Evolutionary conservation across 2,329 filamentous ascomycete genomes (phyloP), one percentile per base, ranked within the genome.

Genomic region (Apiospora kogelbergensis): DNA sequence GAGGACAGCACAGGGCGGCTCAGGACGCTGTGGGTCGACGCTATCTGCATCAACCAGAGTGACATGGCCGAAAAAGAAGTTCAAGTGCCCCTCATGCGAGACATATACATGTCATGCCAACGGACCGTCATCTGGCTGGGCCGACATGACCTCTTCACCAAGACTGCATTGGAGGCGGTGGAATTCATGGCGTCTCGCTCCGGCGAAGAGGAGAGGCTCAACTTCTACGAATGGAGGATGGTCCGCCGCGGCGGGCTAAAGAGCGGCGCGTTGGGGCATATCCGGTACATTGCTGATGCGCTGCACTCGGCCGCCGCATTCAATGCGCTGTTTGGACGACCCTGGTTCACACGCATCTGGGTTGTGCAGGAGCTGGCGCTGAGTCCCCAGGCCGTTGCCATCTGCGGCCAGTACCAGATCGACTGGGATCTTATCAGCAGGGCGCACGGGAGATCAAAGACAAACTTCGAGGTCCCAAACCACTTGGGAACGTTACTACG

Each of bases 281-380:
- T 64, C 44, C 41, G 64, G 13, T 13, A 22, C 22, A 66, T 57
- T 37, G 66, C 48, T 37, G 33, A 37, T 24, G 70, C 68, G 5
- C 68, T 71, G n/a, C 57, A 24, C 24, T 69, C 70, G 46, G 33
- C 33, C 33, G 33, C 33, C 33, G 33, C 33, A 37, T 37, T 37
- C 33, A 37, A 37, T 37, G 33, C 33, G 33, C 45, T 71, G 22
- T 71, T 71, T 42, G 65, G 53, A n/a, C 67, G 70, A 22, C 68
- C 68, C 22, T 71, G 70, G 70, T 71, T 70, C 60, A 66, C 26
- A 64, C 64, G 70, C 45, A 68, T 71, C 30, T 71, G 68, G 68
- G 45, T 69, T 26, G 68, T 71, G 44, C 70, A 71, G 42, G 70
- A 71, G 48, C 26, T 70, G 33, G 68, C 65, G 24, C 41, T 71